phyloP scores from a whole-genome alignment of 2,329 filamentous ascomycete genomes.

The Leptographium lundbergii region DNA sequence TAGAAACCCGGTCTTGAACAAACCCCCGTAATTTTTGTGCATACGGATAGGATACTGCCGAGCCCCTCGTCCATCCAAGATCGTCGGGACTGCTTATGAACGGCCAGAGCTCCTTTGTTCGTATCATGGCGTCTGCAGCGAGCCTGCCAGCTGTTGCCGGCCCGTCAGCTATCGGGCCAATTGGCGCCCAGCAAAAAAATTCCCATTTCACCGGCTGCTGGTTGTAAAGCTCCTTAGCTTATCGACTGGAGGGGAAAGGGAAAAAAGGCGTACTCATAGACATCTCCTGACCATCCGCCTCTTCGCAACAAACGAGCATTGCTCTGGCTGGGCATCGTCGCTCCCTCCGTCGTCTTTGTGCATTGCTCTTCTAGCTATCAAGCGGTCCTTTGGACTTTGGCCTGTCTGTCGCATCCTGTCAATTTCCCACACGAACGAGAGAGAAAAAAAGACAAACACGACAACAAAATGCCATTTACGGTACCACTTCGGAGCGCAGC shows the following conservation, averaged over 20 bases:
- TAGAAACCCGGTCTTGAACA: no score
- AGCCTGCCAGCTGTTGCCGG: neutral
- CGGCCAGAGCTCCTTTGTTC: no score
- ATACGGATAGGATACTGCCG: no score
- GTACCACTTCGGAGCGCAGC: constrained; percentile 50
- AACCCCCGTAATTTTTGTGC: no score
- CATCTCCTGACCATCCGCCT: neutral
- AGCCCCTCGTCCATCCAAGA: neutral
- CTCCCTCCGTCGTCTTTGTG: no score
- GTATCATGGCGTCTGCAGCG: neutral
- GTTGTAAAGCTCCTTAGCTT: neutral
- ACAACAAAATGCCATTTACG: constrained; percentile 6
- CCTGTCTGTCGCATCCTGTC: neutral
- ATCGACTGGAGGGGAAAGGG: neutral
- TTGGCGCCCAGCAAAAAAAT: neutral
- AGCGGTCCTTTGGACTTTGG: no score
- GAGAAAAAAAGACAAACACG: neutral
- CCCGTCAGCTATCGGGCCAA: neutral
- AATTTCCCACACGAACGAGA: neutral
- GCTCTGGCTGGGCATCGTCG: no score
- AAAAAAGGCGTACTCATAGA: neutral
- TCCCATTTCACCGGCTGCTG: neutral
- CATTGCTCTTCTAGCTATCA: no score
- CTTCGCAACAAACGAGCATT: neutral
- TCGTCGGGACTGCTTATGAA: neutral